Conservation (phyloP, 2,329 filamentous ascomycete genomes). For the Paecilomyces formosus region DNA sequence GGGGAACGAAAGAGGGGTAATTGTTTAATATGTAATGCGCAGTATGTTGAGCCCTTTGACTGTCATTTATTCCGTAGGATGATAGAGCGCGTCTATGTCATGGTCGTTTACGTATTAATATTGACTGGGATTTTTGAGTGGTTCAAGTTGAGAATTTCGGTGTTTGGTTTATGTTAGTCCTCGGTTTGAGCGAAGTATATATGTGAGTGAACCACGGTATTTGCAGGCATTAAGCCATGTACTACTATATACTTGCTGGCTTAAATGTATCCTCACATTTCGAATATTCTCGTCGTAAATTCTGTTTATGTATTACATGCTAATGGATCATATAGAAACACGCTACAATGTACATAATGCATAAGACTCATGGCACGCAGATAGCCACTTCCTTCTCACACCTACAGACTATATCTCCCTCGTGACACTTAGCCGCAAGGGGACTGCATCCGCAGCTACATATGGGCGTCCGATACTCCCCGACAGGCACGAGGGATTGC, state of each 20-base stretch:
- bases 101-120: neutral
- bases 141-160: neutral
- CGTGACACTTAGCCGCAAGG: neutral
- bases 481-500: neutral
- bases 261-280: too few relatives aligned
- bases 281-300: too few relatives aligned
- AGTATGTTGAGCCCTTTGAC: neutral
- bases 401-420: neutral
- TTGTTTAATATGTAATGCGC: neutral
- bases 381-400: too few relatives aligned
- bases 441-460: neutral
- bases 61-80: neutral
- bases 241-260: too few relatives aligned
- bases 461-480: neutral
- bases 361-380: too few relatives aligned
- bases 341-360: too few relatives aligned
- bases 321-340: too few relatives aligned
- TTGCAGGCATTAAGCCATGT: too few relatives aligned
- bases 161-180: neutral
- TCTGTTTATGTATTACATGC: too few relatives aligned
- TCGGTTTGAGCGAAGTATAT: too few relatives aligned
- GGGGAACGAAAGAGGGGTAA: neutral
- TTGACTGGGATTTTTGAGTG: neutral
- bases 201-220: too few relatives aligned
- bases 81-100: neutral